Base-by-base conservation (phyloP, 306 rosid species). In the Cucurbita maxima region DNA sequence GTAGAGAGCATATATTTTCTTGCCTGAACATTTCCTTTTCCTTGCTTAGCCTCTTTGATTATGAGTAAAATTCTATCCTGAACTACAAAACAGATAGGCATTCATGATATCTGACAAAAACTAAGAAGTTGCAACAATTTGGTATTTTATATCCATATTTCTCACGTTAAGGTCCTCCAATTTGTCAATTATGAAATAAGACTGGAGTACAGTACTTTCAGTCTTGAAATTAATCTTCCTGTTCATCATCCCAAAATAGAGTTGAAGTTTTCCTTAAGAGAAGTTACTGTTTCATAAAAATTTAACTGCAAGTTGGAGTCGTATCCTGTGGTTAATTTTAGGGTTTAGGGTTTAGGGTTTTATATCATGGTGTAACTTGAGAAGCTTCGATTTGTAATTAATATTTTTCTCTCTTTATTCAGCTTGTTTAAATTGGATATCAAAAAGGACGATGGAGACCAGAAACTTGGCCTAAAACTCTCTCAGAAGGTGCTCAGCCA, bases 381-480 rank as follows among this genome's bases (percentile, higher is more conserved):
- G 62, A 51, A 18, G n/a, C 5, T 55, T 74, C 25, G 10, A 20
- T 58, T 16, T 58, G 25, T 41, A 10, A 57, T 75, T 30, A 19
- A 66, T 38, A 18, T 43, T 70, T 50, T 63, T 22, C 61, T 51
- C 54, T 34, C 34, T 19, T 41, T 25, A 15, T 82, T 72, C 85
- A 94, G 98, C 80, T 86, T 85, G 89, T 91, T 86, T 80, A 86
- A 86, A 37, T 86, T 88, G 91, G 86, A 84, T 47, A 74, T 25
- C 62, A 81, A 79, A 47, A 40, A 79, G 75, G 75, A 72, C 14
- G 38, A 72, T 41, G 88, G 87, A 75, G 80, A 10, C 78, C 77
- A 77, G 40, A 78, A 82, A 68, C 72, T 84, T 69, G 81, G 84
- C 45, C 70, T 89, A 62, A 90, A 82, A 79, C 56, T 10, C 38